A percentile compares a stretch with the other conserved stretches of the same genome.
Conservation (phyloP, 371 early-diverging fungal genomes). For the Haplosporangium sp. region DNA sequence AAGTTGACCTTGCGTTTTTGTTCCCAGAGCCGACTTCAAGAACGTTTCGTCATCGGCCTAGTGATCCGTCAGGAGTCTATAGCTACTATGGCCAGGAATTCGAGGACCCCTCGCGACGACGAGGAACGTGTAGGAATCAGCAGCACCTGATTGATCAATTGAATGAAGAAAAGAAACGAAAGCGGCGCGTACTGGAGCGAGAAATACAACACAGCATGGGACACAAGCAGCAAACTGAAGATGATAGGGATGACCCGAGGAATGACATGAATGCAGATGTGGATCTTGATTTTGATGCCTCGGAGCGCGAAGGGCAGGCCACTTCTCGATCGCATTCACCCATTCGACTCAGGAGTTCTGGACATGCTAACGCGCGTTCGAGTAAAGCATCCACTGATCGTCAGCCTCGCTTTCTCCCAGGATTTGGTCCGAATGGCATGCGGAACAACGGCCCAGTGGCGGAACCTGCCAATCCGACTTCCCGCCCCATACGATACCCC, state of each 20-base stretch:
- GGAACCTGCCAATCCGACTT: neutral
- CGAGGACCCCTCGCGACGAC: constrained; percentile 8
- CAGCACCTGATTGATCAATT: constrained; percentile 41
- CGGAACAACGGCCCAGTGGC: constrained; percentile 1
- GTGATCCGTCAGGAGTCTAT: neutral
- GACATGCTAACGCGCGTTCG: neutral
- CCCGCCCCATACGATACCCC: constrained; percentile 10
- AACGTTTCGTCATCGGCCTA: neutral
- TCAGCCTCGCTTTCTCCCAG: constrained; percentile 48
- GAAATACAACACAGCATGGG: constrained; percentile 29
- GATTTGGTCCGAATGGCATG: constrained; percentile 38
- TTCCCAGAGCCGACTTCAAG: constrained; percentile 16
- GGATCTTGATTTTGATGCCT: constrained; percentile 7
- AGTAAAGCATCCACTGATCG: constrained; percentile 7
- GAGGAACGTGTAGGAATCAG: constrained; percentile 17
- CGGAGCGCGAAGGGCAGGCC: neutral
- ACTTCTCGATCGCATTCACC: constrained; percentile 17
- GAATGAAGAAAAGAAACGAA: constrained; percentile 37
- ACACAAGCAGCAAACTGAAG: constrained; percentile 14
- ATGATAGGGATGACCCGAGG: neutral
- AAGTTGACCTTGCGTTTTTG: constrained; percentile 33
- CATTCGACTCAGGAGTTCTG: neutral
- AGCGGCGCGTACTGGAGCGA: constrained; percentile 34
- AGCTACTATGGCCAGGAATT: neutral
- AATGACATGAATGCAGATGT: constrained; percentile 27